Evolutionary conservation across 257 asterid genomes (phyloP).

Genomic region (Paraleonurus japonicus): DNA sequence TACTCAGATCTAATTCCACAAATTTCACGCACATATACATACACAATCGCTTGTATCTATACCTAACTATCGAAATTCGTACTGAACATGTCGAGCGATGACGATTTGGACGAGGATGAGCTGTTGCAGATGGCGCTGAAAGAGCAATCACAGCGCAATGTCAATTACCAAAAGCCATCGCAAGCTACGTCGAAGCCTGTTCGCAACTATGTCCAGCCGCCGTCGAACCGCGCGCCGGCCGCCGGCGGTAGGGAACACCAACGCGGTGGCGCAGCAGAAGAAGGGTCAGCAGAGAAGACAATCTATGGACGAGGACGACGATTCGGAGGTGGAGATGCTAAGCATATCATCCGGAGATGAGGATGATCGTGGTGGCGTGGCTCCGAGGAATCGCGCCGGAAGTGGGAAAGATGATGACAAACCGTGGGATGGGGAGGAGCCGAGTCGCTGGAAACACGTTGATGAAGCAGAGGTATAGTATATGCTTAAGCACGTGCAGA

Average conservation of each 20-base stretch:
- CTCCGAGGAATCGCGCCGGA: constrained; percentile 45
- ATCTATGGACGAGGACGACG: constrained; percentile 74
- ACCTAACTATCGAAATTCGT: constrained; percentile 6
- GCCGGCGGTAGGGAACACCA: constrained; percentile 32
- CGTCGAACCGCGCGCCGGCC: constrained; percentile 41
- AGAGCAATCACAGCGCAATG: constrained; percentile 79
- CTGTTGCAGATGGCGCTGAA: constrained; percentile 91
- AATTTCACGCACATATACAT: constrained; percentile 5
- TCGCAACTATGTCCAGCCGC: constrained; percentile 74
- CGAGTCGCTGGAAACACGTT: constrained; percentile 88
- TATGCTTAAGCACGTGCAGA: background rate
- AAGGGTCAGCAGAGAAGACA: constrained; percentile 35
- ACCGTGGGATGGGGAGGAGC: constrained; percentile 89
- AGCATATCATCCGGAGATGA: constrained; percentile 98
- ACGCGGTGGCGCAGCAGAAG: constrained; percentile 40
- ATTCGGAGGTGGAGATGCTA: constrained; percentile 94
- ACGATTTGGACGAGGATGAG: constrained; percentile 87
- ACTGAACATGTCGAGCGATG: constrained; percentile 71
- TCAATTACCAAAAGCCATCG: constrained; percentile 59
- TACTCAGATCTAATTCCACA: constrained; percentile 33
- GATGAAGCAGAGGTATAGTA: constrained; percentile 78
- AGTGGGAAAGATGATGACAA: constrained; percentile 64
- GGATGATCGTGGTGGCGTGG: constrained; percentile 63
- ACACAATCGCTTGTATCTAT: constrained; percentile 10
- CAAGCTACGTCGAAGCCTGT: constrained; percentile 60